A percentile compares a stretch with the other conserved stretches of the same genome.
These are phyloP conservation scores for Diaporthe sp. DNA, from an alignment of 2,329 filamentous ascomycete species.

Conservation along the genomic window DNA sequence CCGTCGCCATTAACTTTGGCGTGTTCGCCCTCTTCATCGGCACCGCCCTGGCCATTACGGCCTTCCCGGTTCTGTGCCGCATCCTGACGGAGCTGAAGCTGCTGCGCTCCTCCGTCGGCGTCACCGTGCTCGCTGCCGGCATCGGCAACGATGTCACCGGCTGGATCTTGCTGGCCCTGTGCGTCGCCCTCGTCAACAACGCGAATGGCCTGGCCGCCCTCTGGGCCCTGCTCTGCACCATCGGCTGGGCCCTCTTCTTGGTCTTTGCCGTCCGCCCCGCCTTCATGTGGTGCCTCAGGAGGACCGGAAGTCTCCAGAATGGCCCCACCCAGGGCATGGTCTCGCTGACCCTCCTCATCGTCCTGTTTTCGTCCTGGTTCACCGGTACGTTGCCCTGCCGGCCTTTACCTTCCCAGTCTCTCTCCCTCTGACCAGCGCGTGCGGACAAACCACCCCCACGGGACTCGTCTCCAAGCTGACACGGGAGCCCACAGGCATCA, in stretches of 20 bases:
- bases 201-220: slow-evolving; percentile 84
- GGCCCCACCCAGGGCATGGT: slow-evolving; percentile 90
- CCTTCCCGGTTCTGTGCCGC: slow-evolving; percentile 90
- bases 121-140: slow-evolving; percentile 90
- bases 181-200: slow-evolving; percentile 93
- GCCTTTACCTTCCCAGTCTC: slow-evolving; percentile 25
- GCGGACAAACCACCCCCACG: not conserved
- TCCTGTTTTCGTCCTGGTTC: slow-evolving; percentile 85
- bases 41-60: slow-evolving; percentile 93
- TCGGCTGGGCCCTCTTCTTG: slow-evolving; percentile 83
- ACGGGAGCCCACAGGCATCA: slow-evolving; percentile 66
- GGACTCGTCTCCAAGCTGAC: not conserved
- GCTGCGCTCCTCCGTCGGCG: slow-evolving; percentile 83
- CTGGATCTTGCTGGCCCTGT: slow-evolving; percentile 93
- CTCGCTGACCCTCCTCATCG: slow-evolving; percentile 83
- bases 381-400: slow-evolving; percentile 60
- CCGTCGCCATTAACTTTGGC: slow-evolving; percentile 61
- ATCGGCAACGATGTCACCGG: slow-evolving; percentile 93
- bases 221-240: slow-evolving; percentile 82
- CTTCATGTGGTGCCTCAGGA: slow-evolving; percentile 80
- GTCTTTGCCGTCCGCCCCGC: slow-evolving; percentile 78
- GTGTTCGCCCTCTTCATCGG: slow-evolving; percentile 82
- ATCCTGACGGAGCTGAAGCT: slow-evolving; percentile 93
- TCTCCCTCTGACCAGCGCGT: slow-evolving; percentile 21
- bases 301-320: slow-evolving; percentile 84